phyloP scores from a whole-genome alignment of 495 filamentous ascomycete species.

The Penicillium tannophilum region DNA sequence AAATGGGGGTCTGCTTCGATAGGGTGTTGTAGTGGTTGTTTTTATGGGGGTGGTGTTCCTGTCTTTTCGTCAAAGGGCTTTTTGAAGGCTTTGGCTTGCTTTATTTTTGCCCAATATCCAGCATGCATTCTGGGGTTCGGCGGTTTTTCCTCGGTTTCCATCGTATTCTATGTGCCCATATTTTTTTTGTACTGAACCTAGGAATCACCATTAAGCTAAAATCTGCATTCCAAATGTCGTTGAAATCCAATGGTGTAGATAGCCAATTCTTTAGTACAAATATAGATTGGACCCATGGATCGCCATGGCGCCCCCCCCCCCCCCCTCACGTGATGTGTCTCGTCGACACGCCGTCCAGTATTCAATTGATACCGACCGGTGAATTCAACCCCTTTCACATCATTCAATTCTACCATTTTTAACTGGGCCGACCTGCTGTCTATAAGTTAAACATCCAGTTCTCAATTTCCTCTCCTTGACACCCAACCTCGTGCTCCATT shows the following conservation, averaged over 20 bases:
- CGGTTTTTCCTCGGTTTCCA: slow-evolving; percentile 25
- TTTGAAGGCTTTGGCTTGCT: slow-evolving; percentile 6
- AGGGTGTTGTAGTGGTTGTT: slow-evolving; percentile 26
- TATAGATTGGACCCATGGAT: background rate
- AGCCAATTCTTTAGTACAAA: background rate
- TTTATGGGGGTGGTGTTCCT: slow-evolving; percentile 20
- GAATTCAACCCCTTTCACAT: slow-evolving; percentile 3
- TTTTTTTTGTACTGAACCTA: slow-evolving; percentile 23
- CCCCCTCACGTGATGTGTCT: slow-evolving; percentile 2
- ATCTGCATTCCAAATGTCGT: background rate
- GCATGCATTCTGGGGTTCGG: slow-evolving; percentile 38
- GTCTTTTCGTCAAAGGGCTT: slow-evolving; percentile 8
- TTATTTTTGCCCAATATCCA: slow-evolving; percentile 24
- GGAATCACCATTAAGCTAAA: slow-evolving; percentile 27
- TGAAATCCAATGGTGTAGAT: background rate
- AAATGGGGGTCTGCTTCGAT: slow-evolving; percentile 23
- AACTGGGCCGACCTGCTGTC: background rate
- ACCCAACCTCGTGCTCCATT: background rate
- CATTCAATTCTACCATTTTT: slow-evolving; percentile 3
- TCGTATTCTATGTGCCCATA: slow-evolving; percentile 21
- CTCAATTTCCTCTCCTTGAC: slow-evolving; percentile 1
- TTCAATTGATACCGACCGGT: background rate
- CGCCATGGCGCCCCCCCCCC: too few species aligned
- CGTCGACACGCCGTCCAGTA: background rate
- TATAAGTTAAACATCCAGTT: slow-evolving; percentile 4